Percentiles rank a stretch among this genome's conserved stretches.
phyloP scores from a whole-genome alignment of 1,284 basidiomycete species.

The Pterulicium gracile region DNA sequence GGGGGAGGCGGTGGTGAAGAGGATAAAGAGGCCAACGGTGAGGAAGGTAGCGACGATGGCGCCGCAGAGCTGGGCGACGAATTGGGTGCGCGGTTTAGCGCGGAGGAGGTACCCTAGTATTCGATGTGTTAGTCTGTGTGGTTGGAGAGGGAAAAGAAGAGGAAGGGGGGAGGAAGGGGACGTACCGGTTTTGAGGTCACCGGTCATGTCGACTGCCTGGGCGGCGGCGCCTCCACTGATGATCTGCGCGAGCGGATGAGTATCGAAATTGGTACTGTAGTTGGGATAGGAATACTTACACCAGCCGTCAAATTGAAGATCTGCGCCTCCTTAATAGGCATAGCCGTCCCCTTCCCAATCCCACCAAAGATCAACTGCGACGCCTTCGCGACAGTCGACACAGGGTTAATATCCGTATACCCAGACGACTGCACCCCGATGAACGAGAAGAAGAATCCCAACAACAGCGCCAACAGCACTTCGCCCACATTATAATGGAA shows the following conservation, averaged over 20 bases:
- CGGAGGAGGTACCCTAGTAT: slow-evolving; percentile 54
- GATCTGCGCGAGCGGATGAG: slow-evolving; percentile 15
- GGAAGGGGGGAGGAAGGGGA: slow-evolving; percentile 54
- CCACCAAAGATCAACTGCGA: slow-evolving; percentile 55
- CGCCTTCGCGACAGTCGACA: slow-evolving; percentile 46
- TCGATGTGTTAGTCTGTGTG: slow-evolving; percentile 44
- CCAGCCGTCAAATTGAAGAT: slow-evolving; percentile 51
- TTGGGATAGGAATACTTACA: slow-evolving; percentile 9
- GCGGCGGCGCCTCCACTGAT: slow-evolving; percentile 49
- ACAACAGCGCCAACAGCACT: slow-evolving; percentile 37
- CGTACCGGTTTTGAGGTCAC: slow-evolving; percentile 65
- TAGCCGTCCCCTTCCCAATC: slow-evolving; percentile 35
- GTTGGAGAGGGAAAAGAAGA: slow-evolving; percentile 56
- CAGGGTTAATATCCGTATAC: slow-evolving; percentile 48
- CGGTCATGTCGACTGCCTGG: slow-evolving; percentile 60
- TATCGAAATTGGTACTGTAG: slow-evolving; percentile 6
- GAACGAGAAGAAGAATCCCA: slow-evolving; percentile 62
- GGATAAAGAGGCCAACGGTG: slow-evolving; percentile 45
- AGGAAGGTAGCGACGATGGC: slow-evolving; percentile 49
- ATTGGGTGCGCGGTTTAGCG: slow-evolving; percentile 57
- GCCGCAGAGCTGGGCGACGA: slow-evolving; percentile 49
- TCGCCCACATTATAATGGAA: slow-evolving; percentile 48
- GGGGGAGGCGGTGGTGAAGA: slow-evolving; percentile 55
- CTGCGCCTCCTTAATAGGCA: slow-evolving; percentile 27
- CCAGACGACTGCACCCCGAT: slow-evolving; percentile 56